These are phyloP conservation scores for Colletotrichum navitas DNA, from an alignment of 2,329 filamentous ascomycete genomes.

Conservation along the genomic window DNA sequence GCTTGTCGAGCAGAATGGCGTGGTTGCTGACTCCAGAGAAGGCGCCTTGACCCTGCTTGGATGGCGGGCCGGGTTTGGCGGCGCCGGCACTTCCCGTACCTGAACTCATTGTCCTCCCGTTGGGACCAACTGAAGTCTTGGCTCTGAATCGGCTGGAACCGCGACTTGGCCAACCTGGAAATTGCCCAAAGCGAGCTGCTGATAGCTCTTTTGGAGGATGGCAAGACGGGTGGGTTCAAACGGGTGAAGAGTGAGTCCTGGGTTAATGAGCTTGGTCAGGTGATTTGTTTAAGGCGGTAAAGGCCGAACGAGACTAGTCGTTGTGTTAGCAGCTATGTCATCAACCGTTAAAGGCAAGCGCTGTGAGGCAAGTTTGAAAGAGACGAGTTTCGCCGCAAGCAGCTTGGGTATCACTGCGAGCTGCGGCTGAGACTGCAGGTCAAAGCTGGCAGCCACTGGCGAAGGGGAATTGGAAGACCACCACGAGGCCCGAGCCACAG, in stretches of 20 bases:
- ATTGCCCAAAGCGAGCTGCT: conserved; percentile 1
- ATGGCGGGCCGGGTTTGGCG: conserved; percentile 62
- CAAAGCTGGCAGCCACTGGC: conserved; percentile 37
- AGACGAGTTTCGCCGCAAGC: conserved; percentile 39
- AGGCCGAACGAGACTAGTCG: conserved; percentile 40
- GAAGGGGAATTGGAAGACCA: conserved; percentile 22
- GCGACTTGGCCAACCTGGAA: neutral
- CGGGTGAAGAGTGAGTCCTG: conserved; percentile 1
- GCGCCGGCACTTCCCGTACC: conserved; percentile 47
- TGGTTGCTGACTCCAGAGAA: conserved; percentile 67
- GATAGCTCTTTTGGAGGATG: neutral
- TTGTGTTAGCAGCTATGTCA: conserved; percentile 36
- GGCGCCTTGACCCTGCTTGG: conserved; percentile 64
- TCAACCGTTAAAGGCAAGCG: conserved; percentile 41
- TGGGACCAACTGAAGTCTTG: neutral
- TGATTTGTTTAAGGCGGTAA: conserved; percentile 45
- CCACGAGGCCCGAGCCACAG: conserved; percentile 38
- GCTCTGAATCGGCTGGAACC: conserved; percentile 12
- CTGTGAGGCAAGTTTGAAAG: conserved; percentile 40
- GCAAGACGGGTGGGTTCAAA: conserved; percentile 22
- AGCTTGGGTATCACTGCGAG: conserved; percentile 37
- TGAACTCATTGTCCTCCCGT: conserved; percentile 62
- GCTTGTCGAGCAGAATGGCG: conserved; percentile 78
- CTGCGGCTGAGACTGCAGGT: conserved; percentile 35
- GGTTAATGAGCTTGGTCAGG: conserved; percentile 16